Conservation (phyloP, 2,329 filamentous ascomycete genomes). For the Dryadomyces sulphureus region DNA sequence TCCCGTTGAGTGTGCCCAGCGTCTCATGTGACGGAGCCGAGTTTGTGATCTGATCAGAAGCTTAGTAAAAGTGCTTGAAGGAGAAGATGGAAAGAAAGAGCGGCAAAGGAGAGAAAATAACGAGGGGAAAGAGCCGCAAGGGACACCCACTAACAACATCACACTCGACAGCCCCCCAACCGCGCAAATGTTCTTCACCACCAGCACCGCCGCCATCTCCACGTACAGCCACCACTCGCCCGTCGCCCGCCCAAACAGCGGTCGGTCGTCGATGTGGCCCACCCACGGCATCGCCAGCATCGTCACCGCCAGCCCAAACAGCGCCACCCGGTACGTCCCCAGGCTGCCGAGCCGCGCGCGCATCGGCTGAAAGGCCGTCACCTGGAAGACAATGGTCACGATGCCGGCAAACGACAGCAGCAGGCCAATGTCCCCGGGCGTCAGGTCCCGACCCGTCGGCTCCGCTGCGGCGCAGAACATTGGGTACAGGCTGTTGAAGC, state of each 20-base stretch:
- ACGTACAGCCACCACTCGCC: constrained; percentile 60
- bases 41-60: constrained; percentile 63
- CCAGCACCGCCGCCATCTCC: constrained; percentile 65
- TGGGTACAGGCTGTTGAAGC: constrained; percentile 88
- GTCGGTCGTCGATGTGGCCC: constrained; percentile 52
- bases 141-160: constrained; percentile 58
- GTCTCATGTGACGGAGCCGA: constrained; percentile 75
- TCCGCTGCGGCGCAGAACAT: constrained; percentile 69
- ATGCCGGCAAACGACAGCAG: constrained; percentile 72
- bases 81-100: background rate
- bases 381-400: constrained; percentile 80
- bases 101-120: background rate
- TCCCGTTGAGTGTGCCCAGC: constrained; percentile 78
- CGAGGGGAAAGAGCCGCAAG: background rate
- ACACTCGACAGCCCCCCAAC: constrained; percentile 85
- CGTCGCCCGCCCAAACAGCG: constrained; percentile 40
- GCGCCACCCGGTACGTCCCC: constrained; percentile 62
- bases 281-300: constrained; percentile 86
- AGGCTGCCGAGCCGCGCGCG: constrained; percentile 73
- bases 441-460: constrained; percentile 63
- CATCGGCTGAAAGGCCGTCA: constrained; percentile 67
- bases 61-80: background rate
- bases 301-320: constrained; percentile 66
- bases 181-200: constrained; percentile 80
- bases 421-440: constrained; percentile 69